Evolutionary conservation across 495 filamentous ascomycete species (phyloP).

Genomic region (Hamigera avellanea): DNA sequence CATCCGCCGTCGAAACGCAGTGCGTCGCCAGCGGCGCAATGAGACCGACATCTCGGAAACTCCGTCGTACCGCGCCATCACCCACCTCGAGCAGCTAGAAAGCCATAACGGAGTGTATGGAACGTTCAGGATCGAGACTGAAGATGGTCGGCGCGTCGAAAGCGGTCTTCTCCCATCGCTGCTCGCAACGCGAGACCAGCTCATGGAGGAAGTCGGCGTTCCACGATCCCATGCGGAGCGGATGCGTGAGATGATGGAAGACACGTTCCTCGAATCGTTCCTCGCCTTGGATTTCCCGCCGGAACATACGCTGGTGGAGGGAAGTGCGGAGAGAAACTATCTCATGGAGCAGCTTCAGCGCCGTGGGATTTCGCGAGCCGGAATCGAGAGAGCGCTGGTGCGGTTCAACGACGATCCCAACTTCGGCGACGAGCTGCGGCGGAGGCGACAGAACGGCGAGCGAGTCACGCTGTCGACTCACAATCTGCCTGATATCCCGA

Average conservation of each 20-base stretch:
- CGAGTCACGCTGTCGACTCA: slow-evolving; percentile 31
- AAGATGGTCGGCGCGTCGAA: slow-evolving; percentile 36
- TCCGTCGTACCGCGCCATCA: slow-evolving; percentile 29
- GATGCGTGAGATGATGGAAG: slow-evolving; percentile 41
- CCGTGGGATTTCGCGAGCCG: slow-evolving; percentile 29
- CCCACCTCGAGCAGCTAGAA: slow-evolving; percentile 33
- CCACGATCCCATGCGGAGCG: slow-evolving; percentile 29
- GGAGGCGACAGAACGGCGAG: slow-evolving; percentile 29
- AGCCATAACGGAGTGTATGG: slow-evolving; percentile 37
- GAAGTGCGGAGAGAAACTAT: slow-evolving; percentile 23
- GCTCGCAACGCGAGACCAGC: slow-evolving; percentile 32
- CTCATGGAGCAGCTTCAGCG: slow-evolving; percentile 30
- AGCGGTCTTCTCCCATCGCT: slow-evolving; percentile 34
- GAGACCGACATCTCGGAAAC: slow-evolving; percentile 21
- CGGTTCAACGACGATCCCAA: slow-evolving; percentile 32
- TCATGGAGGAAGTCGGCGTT: slow-evolving; percentile 34
- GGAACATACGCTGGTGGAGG: slow-evolving; percentile 21
- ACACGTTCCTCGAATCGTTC: slow-evolving; percentile 37
- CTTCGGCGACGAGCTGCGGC: slow-evolving; percentile 34
- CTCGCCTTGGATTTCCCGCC: slow-evolving; percentile 35
- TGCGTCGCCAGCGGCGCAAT: slow-evolving; percentile 27
- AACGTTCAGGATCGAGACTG: slow-evolving; percentile 36
- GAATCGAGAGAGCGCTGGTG: slow-evolving; percentile 28
- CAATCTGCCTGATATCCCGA: slow-evolving; percentile 29
- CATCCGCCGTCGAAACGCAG: slow-evolving; percentile 37